Evolutionary conservation across 305 asterid species (phyloP), one percentile per base, ranked within the genome.

Genomic region (Fraxinus sp.): DNA sequence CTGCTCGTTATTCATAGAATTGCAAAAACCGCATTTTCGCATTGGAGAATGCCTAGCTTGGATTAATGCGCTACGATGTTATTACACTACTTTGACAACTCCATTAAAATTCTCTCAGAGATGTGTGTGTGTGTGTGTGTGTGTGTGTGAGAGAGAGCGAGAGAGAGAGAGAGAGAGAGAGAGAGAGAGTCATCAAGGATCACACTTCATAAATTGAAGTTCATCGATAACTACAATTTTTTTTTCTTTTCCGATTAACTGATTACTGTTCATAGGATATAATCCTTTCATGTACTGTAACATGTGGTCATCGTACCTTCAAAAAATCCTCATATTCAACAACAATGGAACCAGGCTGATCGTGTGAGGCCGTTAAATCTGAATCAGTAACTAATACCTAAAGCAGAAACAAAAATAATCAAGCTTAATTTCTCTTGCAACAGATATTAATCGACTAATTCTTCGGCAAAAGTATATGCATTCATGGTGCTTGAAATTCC

Each of bases 241-340:
- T 62, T 20, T 14, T 22, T 18, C 20, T 5, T 24, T 70, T 5
- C 22, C 11, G 18, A 28, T 70, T 62, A 11, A 70, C 16, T 28
- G 75, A 30, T 70, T 70, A 30, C 41, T 14, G 9, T 30, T 28
- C 16, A 68, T 24, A 39, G 30, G 18, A 49, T 11, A 59, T 41
- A 70, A 57, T 74, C 85, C 78, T 75, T 30, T 8, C 43, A 39
- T 26, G 30, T 26, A 9, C 9, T 32, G 24, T 5, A 74, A 20
- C 4, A 73, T 16, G 22, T 36, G 1, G 74, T 8, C 0, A 43
- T 70, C 87, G 8, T 84, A 93, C 99, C 98, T 92, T 94, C 30
- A 96, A 13, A 83, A 96, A 96, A 85, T 96, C 98, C 83, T 83
- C 92, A 49, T 96, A 93, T 81, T 92, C 94, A 59, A 96, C 95